Conservation (phyloP, 2,329 filamentous ascomycete genomes). For the Sclerotinia sclerotiorum region DNA sequence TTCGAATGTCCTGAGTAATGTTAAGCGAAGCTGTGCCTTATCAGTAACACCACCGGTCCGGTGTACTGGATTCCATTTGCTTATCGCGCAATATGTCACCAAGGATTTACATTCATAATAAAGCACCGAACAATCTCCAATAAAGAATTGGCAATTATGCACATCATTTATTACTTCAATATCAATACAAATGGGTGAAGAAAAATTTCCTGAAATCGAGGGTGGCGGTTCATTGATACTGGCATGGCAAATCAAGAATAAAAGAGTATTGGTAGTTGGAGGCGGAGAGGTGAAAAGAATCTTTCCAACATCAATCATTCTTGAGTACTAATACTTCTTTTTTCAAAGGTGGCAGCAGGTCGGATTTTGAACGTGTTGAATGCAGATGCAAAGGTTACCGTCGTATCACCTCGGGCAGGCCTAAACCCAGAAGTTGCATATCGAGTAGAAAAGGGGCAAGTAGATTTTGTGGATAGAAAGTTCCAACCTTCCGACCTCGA, state of each 20-base stretch:
- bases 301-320: not conserved
- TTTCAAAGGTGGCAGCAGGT: constrained; percentile 82
- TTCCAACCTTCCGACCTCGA: constrained; percentile 89
- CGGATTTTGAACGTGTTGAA: constrained; percentile 93
- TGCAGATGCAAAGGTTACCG: constrained; percentile 85
- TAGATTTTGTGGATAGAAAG: constrained; percentile 76
- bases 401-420: constrained; percentile 76
- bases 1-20: constrained; percentile 17
- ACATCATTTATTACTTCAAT: constrained; percentile 19
- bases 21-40: constrained; percentile 21
- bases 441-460: constrained; percentile 72
- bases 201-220: constrained; percentile 74
- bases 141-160: constrained; percentile 15
- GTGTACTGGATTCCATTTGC: not conserved
- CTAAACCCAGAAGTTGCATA: constrained; percentile 86
- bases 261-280: constrained; percentile 87
- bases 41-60: too few species aligned
- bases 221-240: constrained; percentile 90
- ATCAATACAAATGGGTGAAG: constrained; percentile 30
- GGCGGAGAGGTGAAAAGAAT: constrained; percentile 76
- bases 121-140: constrained; percentile 8
- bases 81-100: constrained; percentile 22
- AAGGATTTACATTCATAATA: constrained; percentile 7
- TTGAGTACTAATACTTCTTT: constrained; percentile 28
- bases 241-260: constrained; percentile 91